A percentile compares a stretch with the other conserved stretches of the same genome.
Conservation (phyloP, 1,139 yeast genomes). For the Suhomyces panamericanus region DNA sequence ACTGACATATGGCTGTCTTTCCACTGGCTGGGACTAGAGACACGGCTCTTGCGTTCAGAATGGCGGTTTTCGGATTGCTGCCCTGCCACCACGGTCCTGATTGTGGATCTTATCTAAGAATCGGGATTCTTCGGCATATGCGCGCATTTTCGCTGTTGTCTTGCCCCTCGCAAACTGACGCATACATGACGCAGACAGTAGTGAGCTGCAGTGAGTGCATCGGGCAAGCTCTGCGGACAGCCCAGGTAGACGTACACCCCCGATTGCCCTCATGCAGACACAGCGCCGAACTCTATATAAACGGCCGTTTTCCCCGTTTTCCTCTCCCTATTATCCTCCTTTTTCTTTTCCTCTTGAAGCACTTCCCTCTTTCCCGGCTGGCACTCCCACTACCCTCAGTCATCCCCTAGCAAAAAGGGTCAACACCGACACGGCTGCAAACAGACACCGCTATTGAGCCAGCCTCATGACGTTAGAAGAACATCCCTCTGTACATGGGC, state of each 20-base stretch:
- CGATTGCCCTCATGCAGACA: neutral
- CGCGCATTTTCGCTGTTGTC: neutral
- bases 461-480: slow-evolving; percentile 7
- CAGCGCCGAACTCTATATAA: neutral
- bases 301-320: neutral
- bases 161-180: no score
- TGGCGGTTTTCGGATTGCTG: no score
- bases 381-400: slow-evolving; percentile 4
- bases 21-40: no score
- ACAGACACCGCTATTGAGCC: neutral
- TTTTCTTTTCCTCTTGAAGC: neutral
- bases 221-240: no score
- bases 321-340: neutral
- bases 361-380: slow-evolving; percentile 1
- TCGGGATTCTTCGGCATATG: neutral
- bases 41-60: no score
- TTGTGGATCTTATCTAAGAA: neutral
- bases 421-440: slow-evolving; percentile 4
- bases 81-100: neutral
- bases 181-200: no score
- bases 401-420: slow-evolving; percentile 5
- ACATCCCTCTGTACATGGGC: slow-evolving; percentile 13
- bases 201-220: no score
- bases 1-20: no score
- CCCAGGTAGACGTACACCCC: neutral